Evolutionary conservation across 345 rosid genomes (phyloP).

Genomic region (Cardamine occulta): DNA sequence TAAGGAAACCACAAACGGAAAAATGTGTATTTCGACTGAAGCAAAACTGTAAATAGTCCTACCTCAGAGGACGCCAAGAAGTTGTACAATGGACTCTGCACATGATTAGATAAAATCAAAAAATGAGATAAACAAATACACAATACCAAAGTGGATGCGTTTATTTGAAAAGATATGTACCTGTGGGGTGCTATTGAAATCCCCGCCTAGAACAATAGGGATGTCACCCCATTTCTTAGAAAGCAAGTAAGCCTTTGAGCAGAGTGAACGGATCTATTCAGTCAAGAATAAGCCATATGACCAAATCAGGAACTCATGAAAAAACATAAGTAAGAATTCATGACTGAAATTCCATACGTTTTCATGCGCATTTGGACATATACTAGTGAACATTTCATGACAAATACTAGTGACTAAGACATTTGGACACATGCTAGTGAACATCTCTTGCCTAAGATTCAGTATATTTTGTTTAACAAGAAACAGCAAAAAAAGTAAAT

Average conservation of each 20-base stretch:
- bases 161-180: constrained; percentile 33
- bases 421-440: background rate
- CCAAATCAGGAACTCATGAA: constrained; percentile 17
- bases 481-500: constrained; percentile 16
- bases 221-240: constrained; percentile 74
- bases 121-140: background rate
- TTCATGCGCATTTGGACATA: background rate
- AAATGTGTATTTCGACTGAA: background rate
- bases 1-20: constrained; percentile 17
- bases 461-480: background rate
- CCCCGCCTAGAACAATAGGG: constrained; percentile 80
- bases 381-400: constrained; percentile 15
- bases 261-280: constrained; percentile 56
- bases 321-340: background rate
- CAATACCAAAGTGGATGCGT: constrained; percentile 3
- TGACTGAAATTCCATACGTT: background rate
- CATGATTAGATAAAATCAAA: constrained; percentile 13
- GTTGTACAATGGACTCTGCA: constrained; percentile 82
- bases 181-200: constrained; percentile 78
- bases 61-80: constrained; percentile 81
- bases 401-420: background rate
- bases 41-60: background rate
- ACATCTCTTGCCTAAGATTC: constrained; percentile 10
- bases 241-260: constrained; percentile 67
- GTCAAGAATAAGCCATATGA: constrained; percentile 20